A percentile compares a stretch with the other conserved stretches of the same genome.
phyloP scores from a whole-genome alignment of 1,284 basidiomycete species.

The Omphalotus olearius region DNA sequence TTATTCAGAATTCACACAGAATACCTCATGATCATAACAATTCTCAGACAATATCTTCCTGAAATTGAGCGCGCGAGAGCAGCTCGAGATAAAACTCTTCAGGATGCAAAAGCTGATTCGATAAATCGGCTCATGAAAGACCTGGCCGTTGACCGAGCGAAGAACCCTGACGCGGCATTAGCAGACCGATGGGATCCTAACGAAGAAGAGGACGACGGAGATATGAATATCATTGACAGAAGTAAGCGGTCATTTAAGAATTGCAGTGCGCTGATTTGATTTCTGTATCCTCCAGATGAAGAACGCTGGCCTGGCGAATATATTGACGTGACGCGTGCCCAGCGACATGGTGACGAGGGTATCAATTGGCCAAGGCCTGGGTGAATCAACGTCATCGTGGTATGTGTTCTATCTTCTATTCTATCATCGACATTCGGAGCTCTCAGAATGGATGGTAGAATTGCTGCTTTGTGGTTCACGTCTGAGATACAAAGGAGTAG shows the following conservation, averaged over 20 bases:
- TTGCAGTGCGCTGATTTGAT: not conserved
- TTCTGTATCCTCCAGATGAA: constrained; percentile 39
- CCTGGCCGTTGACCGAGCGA: constrained; percentile 11
- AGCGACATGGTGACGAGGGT: constrained; percentile 45
- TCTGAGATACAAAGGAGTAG: no score
- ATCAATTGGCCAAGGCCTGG: constrained; percentile 65
- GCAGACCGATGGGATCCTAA: constrained; percentile 40
- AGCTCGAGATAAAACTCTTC: constrained; percentile 58
- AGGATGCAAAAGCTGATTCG: constrained; percentile 23
- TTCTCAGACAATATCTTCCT: constrained; percentile 81
- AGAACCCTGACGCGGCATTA: constrained; percentile 7
- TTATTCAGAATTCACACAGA: constrained; percentile 1
- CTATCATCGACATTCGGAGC: no score
- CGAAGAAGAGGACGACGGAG: constrained; percentile 49
- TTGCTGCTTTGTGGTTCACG: no score
- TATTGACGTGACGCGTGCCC: constrained; percentile 57
- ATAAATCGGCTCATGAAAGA: constrained; percentile 14
- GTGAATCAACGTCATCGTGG: not conserved
- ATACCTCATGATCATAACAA: not conserved
- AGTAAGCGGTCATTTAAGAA: constrained; percentile 40
- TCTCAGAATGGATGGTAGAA: no score
- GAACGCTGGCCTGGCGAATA: constrained; percentile 68
- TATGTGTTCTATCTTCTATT: no score
- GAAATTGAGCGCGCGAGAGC: constrained; percentile 75
- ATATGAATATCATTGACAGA: constrained; percentile 61